These are phyloP conservation scores for Aspergillus homomorphus DNA, from an alignment of 495 filamentous ascomycete genomes.

Conservation along the genomic window DNA sequence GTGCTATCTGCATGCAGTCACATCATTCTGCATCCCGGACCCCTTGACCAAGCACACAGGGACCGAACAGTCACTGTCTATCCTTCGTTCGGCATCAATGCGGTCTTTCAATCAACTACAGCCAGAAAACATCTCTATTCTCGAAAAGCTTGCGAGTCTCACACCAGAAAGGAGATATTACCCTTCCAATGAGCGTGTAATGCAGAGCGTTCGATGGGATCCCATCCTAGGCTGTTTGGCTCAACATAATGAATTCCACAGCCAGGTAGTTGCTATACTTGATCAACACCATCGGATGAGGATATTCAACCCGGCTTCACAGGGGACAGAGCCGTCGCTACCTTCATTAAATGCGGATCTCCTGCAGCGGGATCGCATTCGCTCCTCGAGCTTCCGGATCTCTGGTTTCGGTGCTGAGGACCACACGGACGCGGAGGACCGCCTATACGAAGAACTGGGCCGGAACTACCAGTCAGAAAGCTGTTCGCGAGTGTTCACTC, in stretches of 20 bases:
- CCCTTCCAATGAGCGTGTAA: slow-evolving; percentile 44
- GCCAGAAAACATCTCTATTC: slow-evolving; percentile 33
- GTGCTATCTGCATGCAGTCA: slow-evolving; percentile 60
- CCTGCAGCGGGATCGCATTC: slow-evolving; percentile 40
- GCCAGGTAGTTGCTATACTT: slow-evolving; percentile 39
- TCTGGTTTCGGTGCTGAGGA: slow-evolving; percentile 53
- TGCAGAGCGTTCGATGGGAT: slow-evolving; percentile 52
- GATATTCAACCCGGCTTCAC: slow-evolving; percentile 15
- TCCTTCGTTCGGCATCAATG: slow-evolving; percentile 47
- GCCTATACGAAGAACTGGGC: slow-evolving; percentile 20
- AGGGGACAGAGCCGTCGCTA: background rate
- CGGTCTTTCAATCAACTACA: slow-evolving; percentile 49
- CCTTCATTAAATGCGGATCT: slow-evolving; percentile 22
- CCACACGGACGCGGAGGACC: slow-evolving; percentile 35
- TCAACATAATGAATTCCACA: slow-evolving; percentile 51
- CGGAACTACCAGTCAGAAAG: too few relatives aligned
- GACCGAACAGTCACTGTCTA: slow-evolving; percentile 55
- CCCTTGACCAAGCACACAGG: slow-evolving; percentile 56
- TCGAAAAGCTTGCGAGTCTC: slow-evolving; percentile 46
- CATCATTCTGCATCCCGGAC: slow-evolving; percentile 57
- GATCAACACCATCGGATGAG: slow-evolving; percentile 27
- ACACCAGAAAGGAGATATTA: slow-evolving; percentile 56
- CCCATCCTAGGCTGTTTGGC: slow-evolving; percentile 38
- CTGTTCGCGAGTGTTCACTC: too few relatives aligned
- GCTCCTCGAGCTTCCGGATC: slow-evolving; percentile 46